Base-by-base conservation (phyloP, 176 grass and related monocot species). In the Urochloa ruziziensis region DNA sequence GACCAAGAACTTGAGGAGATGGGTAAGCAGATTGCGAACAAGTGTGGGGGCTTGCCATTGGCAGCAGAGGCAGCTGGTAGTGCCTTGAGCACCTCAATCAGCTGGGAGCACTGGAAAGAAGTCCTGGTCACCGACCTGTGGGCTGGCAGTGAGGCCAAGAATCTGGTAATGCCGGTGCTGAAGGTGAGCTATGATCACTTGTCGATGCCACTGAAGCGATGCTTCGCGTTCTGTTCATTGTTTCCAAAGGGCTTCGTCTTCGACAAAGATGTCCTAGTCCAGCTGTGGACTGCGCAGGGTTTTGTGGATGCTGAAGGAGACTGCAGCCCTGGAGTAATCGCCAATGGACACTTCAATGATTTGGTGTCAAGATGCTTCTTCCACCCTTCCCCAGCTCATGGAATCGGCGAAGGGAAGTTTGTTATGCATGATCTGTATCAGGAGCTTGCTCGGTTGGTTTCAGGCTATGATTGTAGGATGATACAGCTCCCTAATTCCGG, bases 351-450 rank as follows among this genome's bases (percentile, higher is more conserved):
- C 53, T 91, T 91, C 51, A 48, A 87, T 74, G 73, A 74, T 8
- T 83, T 90, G 68, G 75, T 90, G 66, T 71, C 72, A 34, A 86
- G 54, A 10, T 90, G 78, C 62, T 79, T 90, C 62, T 86, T 90
- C 49, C 62, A 79, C 1, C 70, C 44, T 68, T 76, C 88, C 72
- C 66, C 57, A 39, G 81, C 42, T 14, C 36, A 70, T 56, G 62
- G 54, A 28, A 28, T 56, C 29, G 27, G 32, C 10, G 57, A 74
- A 62, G 48, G 34, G 58, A 84, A 67, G 62, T 91, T 53, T 67
- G 67, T 70, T 23, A 87, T 91, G 89, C 89, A 91, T 80, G 89
- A 87, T 36, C 67, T 91, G 28, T 83, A 82, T 43, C 89, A 91
- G 73, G 89, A 91, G 63, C 84, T 91, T 76, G 80, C 85, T 61